Conservation (phyloP, 2,329 filamentous ascomycete genomes). For the Monosporascus sp. region DNA sequence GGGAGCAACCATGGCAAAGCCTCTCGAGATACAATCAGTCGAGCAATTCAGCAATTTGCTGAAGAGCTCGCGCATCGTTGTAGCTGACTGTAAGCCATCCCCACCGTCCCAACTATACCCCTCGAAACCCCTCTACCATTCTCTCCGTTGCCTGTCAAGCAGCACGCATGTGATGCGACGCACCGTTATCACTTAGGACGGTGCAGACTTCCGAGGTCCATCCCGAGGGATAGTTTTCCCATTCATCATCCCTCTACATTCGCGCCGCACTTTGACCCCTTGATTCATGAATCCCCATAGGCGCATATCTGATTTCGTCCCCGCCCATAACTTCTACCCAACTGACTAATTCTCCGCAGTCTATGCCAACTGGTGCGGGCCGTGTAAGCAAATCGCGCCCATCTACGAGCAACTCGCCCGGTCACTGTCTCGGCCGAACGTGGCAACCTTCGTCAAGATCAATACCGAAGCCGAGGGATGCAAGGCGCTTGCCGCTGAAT, state of each 20-base stretch:
- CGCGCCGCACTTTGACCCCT: not conserved
- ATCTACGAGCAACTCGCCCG: slow-evolving; percentile 72
- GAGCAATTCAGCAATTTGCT: slow-evolving; percentile 65
- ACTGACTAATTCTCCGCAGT: slow-evolving; percentile 45
- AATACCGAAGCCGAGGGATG: slow-evolving; percentile 65
- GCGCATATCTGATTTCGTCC: too few species aligned
- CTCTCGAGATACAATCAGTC: slow-evolving; percentile 44
- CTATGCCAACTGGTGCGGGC: slow-evolving; percentile 80
- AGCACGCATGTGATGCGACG: slow-evolving; percentile 6
- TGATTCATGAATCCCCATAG: not conserved
- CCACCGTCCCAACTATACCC: not conserved
- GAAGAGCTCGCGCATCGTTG: slow-evolving; percentile 68
- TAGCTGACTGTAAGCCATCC: slow-evolving; percentile 73
- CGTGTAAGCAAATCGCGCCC: slow-evolving; percentile 79
- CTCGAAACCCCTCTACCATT: not conserved
- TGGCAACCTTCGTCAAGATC: slow-evolving; percentile 81
- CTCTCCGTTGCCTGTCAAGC: slow-evolving; percentile 3
- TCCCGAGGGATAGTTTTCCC: too few species aligned
- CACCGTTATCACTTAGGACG: not conserved
- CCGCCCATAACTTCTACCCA: slow-evolving; percentile 1
- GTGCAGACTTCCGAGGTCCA: too few species aligned
- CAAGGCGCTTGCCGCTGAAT: slow-evolving; percentile 65
- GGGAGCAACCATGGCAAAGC: slow-evolving; percentile 34
- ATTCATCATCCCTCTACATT: too few species aligned
- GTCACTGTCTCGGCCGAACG: slow-evolving; percentile 63